These are phyloP conservation scores for Trichoderma sp. DNA, from an alignment of 2,329 filamentous ascomycete species.

Conservation along the genomic window DNA sequence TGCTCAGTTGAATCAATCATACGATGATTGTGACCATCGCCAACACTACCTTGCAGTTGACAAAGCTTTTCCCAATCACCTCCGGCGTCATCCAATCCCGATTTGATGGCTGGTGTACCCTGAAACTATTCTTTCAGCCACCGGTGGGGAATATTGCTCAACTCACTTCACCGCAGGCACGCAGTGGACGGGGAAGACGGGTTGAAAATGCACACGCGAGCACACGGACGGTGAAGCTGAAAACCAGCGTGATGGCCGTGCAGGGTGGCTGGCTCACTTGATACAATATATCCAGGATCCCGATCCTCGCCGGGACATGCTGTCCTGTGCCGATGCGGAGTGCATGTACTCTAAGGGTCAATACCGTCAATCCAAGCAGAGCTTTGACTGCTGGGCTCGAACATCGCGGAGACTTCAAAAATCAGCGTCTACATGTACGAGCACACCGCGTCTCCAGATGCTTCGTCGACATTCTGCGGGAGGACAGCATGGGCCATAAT, in stretches of 20 bases:
- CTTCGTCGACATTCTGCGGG: neutral
- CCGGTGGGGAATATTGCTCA: slow-evolving; percentile 1
- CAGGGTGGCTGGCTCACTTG: slow-evolving; percentile 12
- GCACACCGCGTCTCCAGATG: neutral
- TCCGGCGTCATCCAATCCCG: neutral
- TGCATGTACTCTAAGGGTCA: neutral
- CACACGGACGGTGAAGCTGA: slow-evolving; percentile 10
- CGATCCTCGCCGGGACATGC: neutral
- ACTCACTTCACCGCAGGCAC: neutral
- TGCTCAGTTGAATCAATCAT: neutral
- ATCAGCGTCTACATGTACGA: neutral
- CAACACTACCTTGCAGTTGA: neutral
- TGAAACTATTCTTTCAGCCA: neutral
- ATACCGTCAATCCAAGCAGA: neutral
- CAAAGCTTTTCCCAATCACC: neutral
- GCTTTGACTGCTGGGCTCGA: neutral
- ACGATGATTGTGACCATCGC: neutral
- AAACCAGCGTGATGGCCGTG: neutral
- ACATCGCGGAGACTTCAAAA: neutral
- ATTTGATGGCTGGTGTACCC: neutral
- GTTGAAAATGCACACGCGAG: neutral
- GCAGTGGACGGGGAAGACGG: slow-evolving; percentile 1
- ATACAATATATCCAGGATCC: neutral
- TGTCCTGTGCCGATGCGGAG: neutral
- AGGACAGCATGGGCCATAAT: neutral